A percentile compares a stretch with the other conserved stretches of the same genome.
These are phyloP conservation scores for Cryptococcus sp. DNA, from an alignment of 1,284 basidiomycete genomes.

Conservation along the genomic window DNA sequence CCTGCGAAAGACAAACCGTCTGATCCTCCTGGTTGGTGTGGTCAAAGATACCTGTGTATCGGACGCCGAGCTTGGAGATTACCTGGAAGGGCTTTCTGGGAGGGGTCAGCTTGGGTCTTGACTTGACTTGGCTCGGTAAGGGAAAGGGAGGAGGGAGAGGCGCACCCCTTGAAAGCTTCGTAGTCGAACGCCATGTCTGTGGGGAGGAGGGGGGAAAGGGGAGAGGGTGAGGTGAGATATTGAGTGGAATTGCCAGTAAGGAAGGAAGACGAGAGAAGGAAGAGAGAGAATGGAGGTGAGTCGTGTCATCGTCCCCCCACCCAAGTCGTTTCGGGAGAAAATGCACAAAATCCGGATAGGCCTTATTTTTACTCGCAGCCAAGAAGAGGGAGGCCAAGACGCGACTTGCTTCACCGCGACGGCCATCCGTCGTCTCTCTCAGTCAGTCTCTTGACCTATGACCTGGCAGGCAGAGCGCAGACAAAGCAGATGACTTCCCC, in stretches of 20 bases:
- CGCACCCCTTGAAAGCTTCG: conserved; percentile 44
- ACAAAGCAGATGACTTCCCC: not conserved
- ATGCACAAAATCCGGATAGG: not conserved
- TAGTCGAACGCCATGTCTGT: conserved; percentile 44
- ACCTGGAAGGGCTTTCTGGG: conserved; percentile 47
- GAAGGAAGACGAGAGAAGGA: not conserved
- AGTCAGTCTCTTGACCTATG: not conserved
- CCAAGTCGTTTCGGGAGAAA: conserved; percentile 12
- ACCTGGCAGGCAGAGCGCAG: no score
- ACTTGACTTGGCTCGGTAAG: not conserved
- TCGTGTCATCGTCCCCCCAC: not conserved
- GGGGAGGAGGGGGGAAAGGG: conserved; percentile 4
- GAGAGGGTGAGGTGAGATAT: not conserved
- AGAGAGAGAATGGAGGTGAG: not conserved
- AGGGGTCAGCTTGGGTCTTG: not conserved
- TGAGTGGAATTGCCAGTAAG: not conserved
- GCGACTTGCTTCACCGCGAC: conserved; percentile 7
- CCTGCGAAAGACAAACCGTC: conserved; percentile 44
- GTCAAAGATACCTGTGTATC: conserved; percentile 48
- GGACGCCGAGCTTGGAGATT: conserved; percentile 43
- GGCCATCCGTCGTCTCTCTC: not conserved
- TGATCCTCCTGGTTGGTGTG: conserved; percentile 45
- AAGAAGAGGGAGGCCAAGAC: conserved; percentile 1
- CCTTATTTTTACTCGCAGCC: not conserved
- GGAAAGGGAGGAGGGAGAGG: not conserved